A percentile compares a stretch with the other conserved stretches of the same genome.
phyloP scores from a whole-genome alignment of 163 green algal genomes.

The Prototheca wickerhamii region DNA sequence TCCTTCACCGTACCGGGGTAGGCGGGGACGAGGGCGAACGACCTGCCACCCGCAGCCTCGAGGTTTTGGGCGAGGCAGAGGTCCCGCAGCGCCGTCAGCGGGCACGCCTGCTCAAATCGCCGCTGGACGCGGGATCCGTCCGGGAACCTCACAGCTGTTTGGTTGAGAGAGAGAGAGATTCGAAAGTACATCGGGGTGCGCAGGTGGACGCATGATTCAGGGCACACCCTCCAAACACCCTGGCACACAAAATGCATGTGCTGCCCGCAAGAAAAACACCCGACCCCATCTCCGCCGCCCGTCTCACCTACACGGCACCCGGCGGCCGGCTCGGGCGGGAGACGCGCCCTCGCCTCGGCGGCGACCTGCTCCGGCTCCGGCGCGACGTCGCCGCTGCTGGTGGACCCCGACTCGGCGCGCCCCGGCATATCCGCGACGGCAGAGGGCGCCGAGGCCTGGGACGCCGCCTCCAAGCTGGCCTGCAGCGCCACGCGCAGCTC shows the following conservation, averaged over 20 bases:
- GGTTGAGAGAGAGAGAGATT: background rate
- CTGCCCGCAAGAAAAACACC: too few species aligned
- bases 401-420: background rate
- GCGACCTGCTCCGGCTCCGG: constrained; percentile 20
- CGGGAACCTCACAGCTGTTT: constrained; percentile 49
- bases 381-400: background rate
- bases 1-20: constrained; percentile 11
- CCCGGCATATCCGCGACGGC: background rate
- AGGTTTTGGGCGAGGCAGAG: constrained; percentile 11
- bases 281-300: too few species aligned
- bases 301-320: too few species aligned
- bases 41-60: constrained; percentile 33
- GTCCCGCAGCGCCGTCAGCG: constrained; percentile 32
- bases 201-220: too few species aligned
- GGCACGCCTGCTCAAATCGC: constrained; percentile 30
- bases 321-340: constrained; percentile 40
- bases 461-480: constrained; percentile 13
- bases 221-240: too few species aligned
- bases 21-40: constrained; percentile 14
- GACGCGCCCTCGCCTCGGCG: constrained; percentile 26
- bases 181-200: too few species aligned
- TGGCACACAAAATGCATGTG: too few species aligned
- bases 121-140: constrained; percentile 41
- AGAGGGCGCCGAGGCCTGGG: background rate
- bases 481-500: constrained; percentile 15